Evolutionary conservation across 768 basidiomycete genomes (phyloP).

Genomic region (Gloeostereum incarnatum): DNA sequence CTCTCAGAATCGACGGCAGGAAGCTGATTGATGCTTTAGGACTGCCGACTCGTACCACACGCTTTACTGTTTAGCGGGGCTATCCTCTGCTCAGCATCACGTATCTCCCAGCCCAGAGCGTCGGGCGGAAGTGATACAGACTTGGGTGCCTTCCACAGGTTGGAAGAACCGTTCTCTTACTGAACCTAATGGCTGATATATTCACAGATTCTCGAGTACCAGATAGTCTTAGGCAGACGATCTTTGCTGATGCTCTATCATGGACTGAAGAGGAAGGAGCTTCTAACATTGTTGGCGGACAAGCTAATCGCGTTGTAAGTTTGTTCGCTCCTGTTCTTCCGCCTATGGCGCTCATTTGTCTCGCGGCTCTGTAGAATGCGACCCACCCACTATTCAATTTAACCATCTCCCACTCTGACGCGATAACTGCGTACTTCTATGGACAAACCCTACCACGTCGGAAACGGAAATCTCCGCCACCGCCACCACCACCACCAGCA

Average conservation of each 20-base stretch:
- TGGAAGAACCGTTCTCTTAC: background rate
- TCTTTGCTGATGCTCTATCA: constrained; percentile 46
- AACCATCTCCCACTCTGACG: constrained; percentile 56
- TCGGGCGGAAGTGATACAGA: constrained; percentile 19
- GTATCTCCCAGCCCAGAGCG: constrained; percentile 38
- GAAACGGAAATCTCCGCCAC: too few species aligned
- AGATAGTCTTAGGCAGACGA: constrained; percentile 16
- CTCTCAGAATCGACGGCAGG: background rate
- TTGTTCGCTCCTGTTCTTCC: background rate
- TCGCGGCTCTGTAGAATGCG: constrained; percentile 58
- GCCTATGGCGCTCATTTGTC: background rate
- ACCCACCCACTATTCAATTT: constrained; percentile 76
- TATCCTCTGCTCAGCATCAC: constrained; percentile 82
- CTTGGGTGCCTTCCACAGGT: constrained; percentile 24
- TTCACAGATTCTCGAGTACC: constrained; percentile 8
- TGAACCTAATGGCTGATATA: background rate
- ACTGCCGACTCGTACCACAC: constrained; percentile 95
- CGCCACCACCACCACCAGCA: too few species aligned
- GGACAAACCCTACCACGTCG: constrained; percentile 42
- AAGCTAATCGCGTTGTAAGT: constrained; percentile 56
- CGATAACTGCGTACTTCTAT: constrained; percentile 69
- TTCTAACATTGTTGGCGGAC: constrained; percentile 45
- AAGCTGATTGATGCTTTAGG: constrained; percentile 29
- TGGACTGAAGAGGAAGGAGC: constrained; percentile 66
- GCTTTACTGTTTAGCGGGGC: constrained; percentile 83